Evolutionary conservation across 169 alveolate genomes (phyloP).

Genomic region (Plasmodium ovale): DNA sequence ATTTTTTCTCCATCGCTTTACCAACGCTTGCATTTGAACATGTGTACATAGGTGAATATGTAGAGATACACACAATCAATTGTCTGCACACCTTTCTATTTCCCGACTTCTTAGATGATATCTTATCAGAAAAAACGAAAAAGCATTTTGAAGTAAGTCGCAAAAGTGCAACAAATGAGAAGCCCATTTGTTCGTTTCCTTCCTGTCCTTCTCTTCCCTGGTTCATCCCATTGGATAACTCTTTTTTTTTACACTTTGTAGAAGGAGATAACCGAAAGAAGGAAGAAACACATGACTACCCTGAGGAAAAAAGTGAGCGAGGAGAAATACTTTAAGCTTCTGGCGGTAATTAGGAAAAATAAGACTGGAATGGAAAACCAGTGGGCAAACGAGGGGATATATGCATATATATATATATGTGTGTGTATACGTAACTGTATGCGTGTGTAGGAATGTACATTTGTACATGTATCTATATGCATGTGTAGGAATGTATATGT

Average conservation of each 20-base stretch:
- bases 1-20: not conserved
- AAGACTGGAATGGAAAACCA: not conserved
- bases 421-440: no score
- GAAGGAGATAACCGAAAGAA: conserved; percentile 65
- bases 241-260: not conserved
- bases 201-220: not conserved
- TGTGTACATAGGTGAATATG: not conserved
- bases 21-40: not conserved
- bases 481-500: not conserved
- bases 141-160: conserved; percentile 38
- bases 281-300: conserved; percentile 22
- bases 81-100: not conserved
- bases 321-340: conserved; percentile 39
- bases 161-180: not conserved
- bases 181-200: conserved; percentile 3
- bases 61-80: not conserved
- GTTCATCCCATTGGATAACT: not conserved
- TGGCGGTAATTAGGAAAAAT: conserved; percentile 55
- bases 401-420: not conserved
- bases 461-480: not conserved
- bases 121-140: conserved; percentile 48
- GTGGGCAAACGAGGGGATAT: not conserved
- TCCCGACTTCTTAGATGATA: conserved; percentile 20
- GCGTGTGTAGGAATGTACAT: not conserved
- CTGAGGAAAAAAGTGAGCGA: conserved; percentile 55